These are phyloP conservation scores for Clarireedia sp. DNA, from an alignment of 2,329 filamentous ascomycete species.

Conservation along the genomic window DNA sequence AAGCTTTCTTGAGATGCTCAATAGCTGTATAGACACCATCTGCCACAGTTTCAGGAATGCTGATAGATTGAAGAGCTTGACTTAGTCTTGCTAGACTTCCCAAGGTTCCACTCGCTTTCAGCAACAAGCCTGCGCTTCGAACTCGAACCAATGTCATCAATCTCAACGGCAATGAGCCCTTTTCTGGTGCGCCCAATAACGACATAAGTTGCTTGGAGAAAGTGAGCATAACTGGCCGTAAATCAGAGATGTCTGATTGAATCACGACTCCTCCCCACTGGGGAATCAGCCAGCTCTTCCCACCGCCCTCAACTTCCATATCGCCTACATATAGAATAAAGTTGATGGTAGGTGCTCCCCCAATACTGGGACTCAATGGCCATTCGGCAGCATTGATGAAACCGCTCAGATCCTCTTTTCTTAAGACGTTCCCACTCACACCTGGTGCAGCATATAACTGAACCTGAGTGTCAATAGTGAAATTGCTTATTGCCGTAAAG, in stretches of 20 bases:
- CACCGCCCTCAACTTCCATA: constrained; percentile 37
- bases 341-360: constrained; percentile 86
- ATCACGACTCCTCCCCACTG: constrained; percentile 84
- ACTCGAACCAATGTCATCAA: constrained; percentile 81
- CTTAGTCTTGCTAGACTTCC: constrained; percentile 87
- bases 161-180: constrained; percentile 75
- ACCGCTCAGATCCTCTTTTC: constrained; percentile 79
- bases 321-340: constrained; percentile 85
- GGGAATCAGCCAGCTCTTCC: constrained; percentile 78
- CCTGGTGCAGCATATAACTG: constrained; percentile 79
- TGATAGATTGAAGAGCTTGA: constrained; percentile 76
- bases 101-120: constrained; percentile 86
- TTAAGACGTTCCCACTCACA: constrained; percentile 55
- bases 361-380: constrained; percentile 91
- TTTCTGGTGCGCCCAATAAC: constrained; percentile 75
- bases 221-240: constrained; percentile 75
- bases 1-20: constrained; percentile 67
- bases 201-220: constrained; percentile 88
- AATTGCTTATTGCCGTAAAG: constrained; percentile 79
- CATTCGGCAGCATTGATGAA: constrained; percentile 98
- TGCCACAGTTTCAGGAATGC: constrained; percentile 80
- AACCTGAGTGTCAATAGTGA: constrained; percentile 92
- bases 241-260: constrained; percentile 47
- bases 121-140: constrained; percentile 72
- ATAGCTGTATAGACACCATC: constrained; percentile 78